Evolutionary conservation across 768 basidiomycete genomes (phyloP), one percentile per base, ranked within the genome.

Genomic region (Collybiopsis luxurians): DNA sequence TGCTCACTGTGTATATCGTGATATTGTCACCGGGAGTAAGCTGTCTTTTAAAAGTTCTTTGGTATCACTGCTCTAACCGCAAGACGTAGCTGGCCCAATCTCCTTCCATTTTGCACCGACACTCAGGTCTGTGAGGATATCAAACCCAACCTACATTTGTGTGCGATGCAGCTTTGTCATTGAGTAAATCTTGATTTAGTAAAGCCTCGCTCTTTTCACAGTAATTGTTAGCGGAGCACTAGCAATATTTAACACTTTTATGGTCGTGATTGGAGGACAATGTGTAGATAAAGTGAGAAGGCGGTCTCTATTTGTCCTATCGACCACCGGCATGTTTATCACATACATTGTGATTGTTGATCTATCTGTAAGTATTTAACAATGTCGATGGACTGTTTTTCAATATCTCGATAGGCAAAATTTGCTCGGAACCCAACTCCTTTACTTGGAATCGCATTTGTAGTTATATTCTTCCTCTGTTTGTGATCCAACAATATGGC

Each of bases 371-470:
- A 60, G 68, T 53, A 80, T 73, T 59, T n/a, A n/a, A n/a, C n/a
- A n/a, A n/a, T n/a, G n/a, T n/a, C n/a, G n/a, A n/a, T n/a, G n/a
- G n/a, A n/a, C n/a, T n/a, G n/a, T 2, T 26, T 55, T 28, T 3
- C 61, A 38, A 60, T 69, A 9, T 75, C 78, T 2, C 57, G 74
- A 17, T 77, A 81, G 55, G 77, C 79, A 11, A 75, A 82, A 60
- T 75, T 85, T 42, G 81, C 71, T n/a, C 31, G 31, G 13, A 34
- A 5, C 5, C 31, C 31, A n/a, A n/a, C 3, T 80, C 83, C 67
- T 80, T 85, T 64, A 84, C 83, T 73, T 67, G 85, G 52, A 83
- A 34, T 77, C 10, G 73, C 74, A 43, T 85, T 84, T 62, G 80
- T 84, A 50, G 47, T 34, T 6, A 45, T 59, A 19, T 36, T 13